These are phyloP conservation scores for Helichrysum umbraculigerum DNA, from an alignment of 129 eudicot genomes.

Conservation along the genomic window DNA sequence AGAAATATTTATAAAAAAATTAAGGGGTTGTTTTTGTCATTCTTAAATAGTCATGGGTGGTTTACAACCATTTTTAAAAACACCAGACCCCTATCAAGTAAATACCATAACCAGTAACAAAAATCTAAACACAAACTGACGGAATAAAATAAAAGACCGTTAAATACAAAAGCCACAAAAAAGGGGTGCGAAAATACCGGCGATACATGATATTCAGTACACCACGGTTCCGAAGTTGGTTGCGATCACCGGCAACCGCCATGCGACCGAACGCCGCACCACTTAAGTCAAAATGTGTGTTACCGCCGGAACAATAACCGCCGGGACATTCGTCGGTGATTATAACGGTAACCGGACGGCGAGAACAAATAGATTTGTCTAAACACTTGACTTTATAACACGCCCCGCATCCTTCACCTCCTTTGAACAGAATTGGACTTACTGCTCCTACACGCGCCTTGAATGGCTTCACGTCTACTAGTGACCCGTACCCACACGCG, in stretches of 20 bases:
- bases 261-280: constrained; percentile 94
- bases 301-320: constrained; percentile 66
- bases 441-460: constrained; percentile 94
- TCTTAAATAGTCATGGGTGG: neutral
- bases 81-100: neutral
- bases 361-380: constrained; percentile 77
- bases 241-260: constrained; percentile 74
- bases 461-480: constrained; percentile 93
- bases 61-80: neutral
- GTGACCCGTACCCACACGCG: constrained; percentile 93
- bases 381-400: constrained; percentile 90
- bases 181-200: constrained; percentile 41
- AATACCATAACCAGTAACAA: neutral
- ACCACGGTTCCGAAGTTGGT: constrained; percentile 78
- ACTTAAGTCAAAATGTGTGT: constrained; percentile 90
- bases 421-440: constrained; percentile 81
- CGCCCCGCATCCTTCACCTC: constrained; percentile 97
- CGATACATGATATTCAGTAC: constrained; percentile 57
- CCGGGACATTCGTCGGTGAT: constrained; percentile 93
- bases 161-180: neutral
- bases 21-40: constrained; percentile 5
- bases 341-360: constrained; percentile 74
- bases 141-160: constrained; percentile 31
- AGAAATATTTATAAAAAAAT: neutral
- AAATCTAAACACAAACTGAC: constrained; percentile 12